Base-by-base conservation (phyloP, 805 yeast genomes). In the Soucietia sequanensis region DNA sequence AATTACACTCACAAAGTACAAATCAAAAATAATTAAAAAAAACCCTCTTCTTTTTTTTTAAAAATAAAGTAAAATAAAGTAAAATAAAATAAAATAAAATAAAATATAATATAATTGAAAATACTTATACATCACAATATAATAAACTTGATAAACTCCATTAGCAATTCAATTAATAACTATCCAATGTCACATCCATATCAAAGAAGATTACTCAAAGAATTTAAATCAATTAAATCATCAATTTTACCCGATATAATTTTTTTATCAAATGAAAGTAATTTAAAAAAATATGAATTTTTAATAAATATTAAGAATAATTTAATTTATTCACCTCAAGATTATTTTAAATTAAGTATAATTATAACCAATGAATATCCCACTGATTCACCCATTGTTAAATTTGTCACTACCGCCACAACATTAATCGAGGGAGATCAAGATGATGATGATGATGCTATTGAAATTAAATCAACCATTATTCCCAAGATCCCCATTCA, bases 401-500 rank as follows among this genome's bases (percentile, higher is more conserved):
- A 70, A 39, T 81, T 81, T 48, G 49, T 75, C n/a, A 44, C 30
- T 4, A 34, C 10, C 11, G 8, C 23, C 23, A 21, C 10, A 8
- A 11, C 23, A 9, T 35, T 27, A 31, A 31, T 13, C 27, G 47
- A 45, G 2, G 41, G 25, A 5, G 39, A 27, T 2, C 32, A 31
- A 11, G 39, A 33, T 14, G n/a, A n/a, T n/a, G n/a, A n/a, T n/a
- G 44, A 39, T 20, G 16, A 14, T 31, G 10, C 25, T 10, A 7
- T 9, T 11, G 19, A 41, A 10, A 16, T 29, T 11, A n/a, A n/a
- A n/a, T n/a, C n/a, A n/a, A n/a, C n/a, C n/a, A n/a, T n/a, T n/a
- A n/a, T n/a, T n/a, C n/a, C 32, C 14, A 26, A 32, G 9, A 71
- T 83, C 3, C 91, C 91, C 1, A 46, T 81, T 3, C 89, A 83